A percentile compares a stretch with the other conserved stretches of the same genome.
Evolutionary conservation across 495 filamentous ascomycete species (phyloP).

Genomic region (Aspergillus haitiensis): DNA sequence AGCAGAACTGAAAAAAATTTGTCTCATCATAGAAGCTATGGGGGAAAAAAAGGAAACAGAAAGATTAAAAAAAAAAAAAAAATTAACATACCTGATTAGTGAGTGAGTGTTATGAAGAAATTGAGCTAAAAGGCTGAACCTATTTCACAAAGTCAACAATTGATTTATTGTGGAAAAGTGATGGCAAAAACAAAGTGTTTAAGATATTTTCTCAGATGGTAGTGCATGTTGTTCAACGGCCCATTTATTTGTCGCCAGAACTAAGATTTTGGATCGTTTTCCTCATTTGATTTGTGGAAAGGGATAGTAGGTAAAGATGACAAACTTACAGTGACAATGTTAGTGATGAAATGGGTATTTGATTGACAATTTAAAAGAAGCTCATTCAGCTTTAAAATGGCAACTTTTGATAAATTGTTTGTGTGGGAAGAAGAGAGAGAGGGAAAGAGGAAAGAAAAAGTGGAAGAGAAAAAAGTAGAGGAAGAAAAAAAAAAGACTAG

Average conservation of each 20-base stretch:
- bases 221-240: conserved; percentile 97
- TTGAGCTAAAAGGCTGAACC: too few relatives aligned
- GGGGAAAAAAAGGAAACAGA: conserved; percentile 7
- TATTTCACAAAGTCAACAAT: conserved; percentile 12
- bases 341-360: conserved; percentile 9
- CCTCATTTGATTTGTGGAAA: conserved; percentile 54
- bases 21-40: conserved; percentile 68
- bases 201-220: conserved; percentile 80
- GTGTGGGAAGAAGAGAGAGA: conserved; percentile 28
- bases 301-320: not conserved
- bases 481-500: conserved; percentile 26
- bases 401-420: conserved; percentile 11
- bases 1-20: conserved; percentile 87
- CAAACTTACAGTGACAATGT: conserved; percentile 34
- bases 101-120: not conserved
- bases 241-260: conserved; percentile 78
- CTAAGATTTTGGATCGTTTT: conserved; percentile 59
- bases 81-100: conserved; percentile 20
- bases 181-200: conserved; percentile 17
- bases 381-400: conserved; percentile 25
- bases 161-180: too few relatives aligned
- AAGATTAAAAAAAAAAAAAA: conserved; percentile 19
- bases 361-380: conserved; percentile 7
- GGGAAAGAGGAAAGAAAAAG: conserved; percentile 31
- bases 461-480: conserved; percentile 32